Conservation (phyloP, 306 rosid species). For the Vigna mungo region DNA sequence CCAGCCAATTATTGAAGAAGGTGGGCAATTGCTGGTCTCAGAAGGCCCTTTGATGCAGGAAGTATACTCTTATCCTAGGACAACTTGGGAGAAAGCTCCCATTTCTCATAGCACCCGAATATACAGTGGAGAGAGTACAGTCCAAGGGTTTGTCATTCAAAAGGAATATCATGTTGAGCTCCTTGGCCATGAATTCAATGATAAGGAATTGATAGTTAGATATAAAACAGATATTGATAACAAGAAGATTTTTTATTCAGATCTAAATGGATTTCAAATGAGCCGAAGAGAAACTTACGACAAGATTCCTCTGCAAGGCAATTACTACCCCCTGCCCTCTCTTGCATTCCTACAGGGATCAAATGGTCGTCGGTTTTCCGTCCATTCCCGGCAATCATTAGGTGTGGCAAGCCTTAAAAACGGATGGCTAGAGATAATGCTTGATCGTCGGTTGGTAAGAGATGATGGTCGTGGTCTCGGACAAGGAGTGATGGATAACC, state of each 20-base stretch:
- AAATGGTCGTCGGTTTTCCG: constrained; percentile 84
- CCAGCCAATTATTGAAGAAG: constrained; percentile 65
- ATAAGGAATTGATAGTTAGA: constrained; percentile 89
- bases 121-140: constrained; percentile 67
- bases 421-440: constrained; percentile 98
- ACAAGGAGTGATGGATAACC: constrained; percentile 98
- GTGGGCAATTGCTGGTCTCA: constrained; percentile 70
- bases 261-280: constrained; percentile 96
- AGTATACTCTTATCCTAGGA: constrained; percentile 83
- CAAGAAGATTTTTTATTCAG: constrained; percentile 82
- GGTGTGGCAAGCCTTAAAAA: constrained; percentile 91
- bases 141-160: constrained; percentile 79
- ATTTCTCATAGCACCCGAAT: constrained; percentile 93
- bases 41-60: constrained; percentile 91
- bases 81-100: constrained; percentile 76
- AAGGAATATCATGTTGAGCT: constrained; percentile 99
- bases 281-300: constrained; percentile 93
- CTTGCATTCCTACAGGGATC: constrained; percentile 88
- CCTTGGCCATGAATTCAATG: constrained; percentile 65
- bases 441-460: constrained; percentile 86
- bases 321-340: constrained; percentile 95
- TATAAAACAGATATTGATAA: constrained; percentile 81
- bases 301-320: constrained; percentile 96
- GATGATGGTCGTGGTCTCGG: constrained; percentile 99
- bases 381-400: constrained; percentile 87